Conservation (phyloP, 2,329 filamentous ascomycete species). For the Penicillium sp. region DNA sequence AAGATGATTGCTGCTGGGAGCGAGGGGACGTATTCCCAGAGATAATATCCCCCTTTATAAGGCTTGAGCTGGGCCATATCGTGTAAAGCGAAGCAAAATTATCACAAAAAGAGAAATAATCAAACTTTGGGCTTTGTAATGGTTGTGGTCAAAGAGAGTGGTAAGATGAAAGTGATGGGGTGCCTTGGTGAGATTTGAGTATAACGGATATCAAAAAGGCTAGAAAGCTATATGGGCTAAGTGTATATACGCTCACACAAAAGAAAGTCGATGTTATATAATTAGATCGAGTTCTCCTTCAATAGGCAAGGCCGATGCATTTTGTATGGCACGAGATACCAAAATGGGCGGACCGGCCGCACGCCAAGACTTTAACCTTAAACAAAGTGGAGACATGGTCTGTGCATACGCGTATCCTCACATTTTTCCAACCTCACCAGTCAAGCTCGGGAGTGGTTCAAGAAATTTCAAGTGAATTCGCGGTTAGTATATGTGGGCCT, state of each 20-base stretch:
- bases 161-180: neutral
- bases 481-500: neutral
- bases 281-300: neutral
- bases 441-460: neutral
- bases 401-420: slow-evolving; percentile 4
- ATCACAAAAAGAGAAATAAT: neutral
- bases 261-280: neutral
- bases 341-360: neutral
- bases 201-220: neutral
- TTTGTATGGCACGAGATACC: neutral
- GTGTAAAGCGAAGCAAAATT: too few relatives aligned
- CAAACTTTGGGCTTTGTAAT: neutral
- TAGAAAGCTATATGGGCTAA: neutral
- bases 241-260: neutral
- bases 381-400: neutral
- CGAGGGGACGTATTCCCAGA: slow-evolving; percentile 10
- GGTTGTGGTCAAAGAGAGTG: neutral
- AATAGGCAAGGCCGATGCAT: neutral
- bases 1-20: slow-evolving; percentile 9
- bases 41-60: neutral
- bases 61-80: neutral
- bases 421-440: neutral
- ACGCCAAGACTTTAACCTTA: slow-evolving; percentile 1
- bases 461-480: neutral
- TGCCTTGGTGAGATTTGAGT: neutral